Evolutionary conservation across 768 basidiomycete species (phyloP).

Genomic region (Filobasidium wieringae): DNA sequence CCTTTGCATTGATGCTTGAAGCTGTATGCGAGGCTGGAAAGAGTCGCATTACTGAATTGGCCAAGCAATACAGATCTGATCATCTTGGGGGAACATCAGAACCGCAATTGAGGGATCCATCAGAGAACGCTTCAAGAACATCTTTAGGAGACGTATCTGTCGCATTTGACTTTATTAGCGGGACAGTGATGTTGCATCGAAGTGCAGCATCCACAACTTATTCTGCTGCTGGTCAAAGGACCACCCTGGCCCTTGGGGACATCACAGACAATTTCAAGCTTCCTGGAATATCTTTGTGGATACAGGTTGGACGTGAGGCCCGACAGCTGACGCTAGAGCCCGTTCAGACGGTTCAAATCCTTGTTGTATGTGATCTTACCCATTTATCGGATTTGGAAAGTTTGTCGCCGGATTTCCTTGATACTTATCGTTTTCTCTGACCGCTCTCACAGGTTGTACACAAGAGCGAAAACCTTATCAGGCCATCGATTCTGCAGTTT

Average conservation of each 20-base stretch:
- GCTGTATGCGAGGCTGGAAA: slow-evolving; percentile 76
- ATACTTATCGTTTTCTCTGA: neutral
- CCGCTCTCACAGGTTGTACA: slow-evolving; percentile 45
- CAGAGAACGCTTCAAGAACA: neutral
- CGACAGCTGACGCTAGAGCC: no score
- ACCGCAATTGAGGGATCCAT: no score
- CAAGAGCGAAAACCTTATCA: slow-evolving; percentile 70
- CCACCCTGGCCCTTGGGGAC: no score
- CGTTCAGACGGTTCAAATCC: neutral
- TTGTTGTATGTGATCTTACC: neutral
- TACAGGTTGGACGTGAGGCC: no score
- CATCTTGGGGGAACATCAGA: no score
- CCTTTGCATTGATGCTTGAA: slow-evolving; percentile 65
- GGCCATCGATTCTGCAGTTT: slow-evolving; percentile 75
- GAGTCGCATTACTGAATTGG: slow-evolving; percentile 58
- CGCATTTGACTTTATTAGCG: slow-evolving; percentile 68
- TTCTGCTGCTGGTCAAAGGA: neutral
- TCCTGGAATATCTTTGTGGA: slow-evolving; percentile 30
- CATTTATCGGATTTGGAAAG: no score
- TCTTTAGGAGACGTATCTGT: slow-evolving; percentile 56
- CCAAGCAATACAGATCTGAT: slow-evolving; percentile 49
- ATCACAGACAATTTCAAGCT: slow-evolving; percentile 8
- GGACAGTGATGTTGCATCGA: slow-evolving; percentile 65
- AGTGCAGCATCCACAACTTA: slow-evolving; percentile 16
- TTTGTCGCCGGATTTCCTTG: no score